Evolutionary conservation across 2,329 filamentous ascomycete species (phyloP), one percentile per base, ranked within the genome.

Genomic region (Cladophialophora chaetospira): DNA sequence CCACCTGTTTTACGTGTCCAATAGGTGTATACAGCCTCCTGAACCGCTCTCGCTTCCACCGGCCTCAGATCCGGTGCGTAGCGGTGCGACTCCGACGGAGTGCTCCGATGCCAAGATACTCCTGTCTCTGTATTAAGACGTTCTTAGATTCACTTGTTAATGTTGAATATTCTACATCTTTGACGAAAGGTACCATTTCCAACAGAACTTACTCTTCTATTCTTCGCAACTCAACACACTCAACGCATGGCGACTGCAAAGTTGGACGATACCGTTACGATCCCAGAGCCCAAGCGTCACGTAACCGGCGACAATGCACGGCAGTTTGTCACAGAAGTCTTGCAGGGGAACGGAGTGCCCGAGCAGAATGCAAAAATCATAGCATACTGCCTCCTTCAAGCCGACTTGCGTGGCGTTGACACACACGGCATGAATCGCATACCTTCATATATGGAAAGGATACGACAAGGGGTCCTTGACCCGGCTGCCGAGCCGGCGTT

Each of bases 341-440:
- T 52, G 13, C 49, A 52, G 13, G 85, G 77, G 23, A 85, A 89
- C 66, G 82, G 82, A 2, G 85, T 89, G 0, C 72, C 84, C 0
- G 53, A 71, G 0, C 69, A 77, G 2, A 82, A 88, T 62, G 87
- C 89, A 13, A 62, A 72, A 3, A 83, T 84, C 31, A 74, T 91
- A 10, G 84, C 88, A n/a, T 73, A 75, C 59, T 88, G 85, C 60
- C 82, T 93, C 1, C 79, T 92, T 1, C 82, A 83, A 31, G 89
- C 89, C 10, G 89, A 93, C 65, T 80, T 93, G 0, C 85, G 89
- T 36, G 89, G 88, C 47, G 85, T 92, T 23, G 89, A 93, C 68
- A 90, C 88, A 0, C 89, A 93, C 69, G 89, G 86, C 58, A 84
- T 88, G 70, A 90, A 89, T 70, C 84, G 89, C 4, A 84, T 93